Percentiles rank a stretch among this genome's conserved stretches.
These are phyloP conservation scores for Fomitiporia mediterranea DNA, from an alignment of 1,284 basidiomycete species.

Conservation along the genomic window DNA sequence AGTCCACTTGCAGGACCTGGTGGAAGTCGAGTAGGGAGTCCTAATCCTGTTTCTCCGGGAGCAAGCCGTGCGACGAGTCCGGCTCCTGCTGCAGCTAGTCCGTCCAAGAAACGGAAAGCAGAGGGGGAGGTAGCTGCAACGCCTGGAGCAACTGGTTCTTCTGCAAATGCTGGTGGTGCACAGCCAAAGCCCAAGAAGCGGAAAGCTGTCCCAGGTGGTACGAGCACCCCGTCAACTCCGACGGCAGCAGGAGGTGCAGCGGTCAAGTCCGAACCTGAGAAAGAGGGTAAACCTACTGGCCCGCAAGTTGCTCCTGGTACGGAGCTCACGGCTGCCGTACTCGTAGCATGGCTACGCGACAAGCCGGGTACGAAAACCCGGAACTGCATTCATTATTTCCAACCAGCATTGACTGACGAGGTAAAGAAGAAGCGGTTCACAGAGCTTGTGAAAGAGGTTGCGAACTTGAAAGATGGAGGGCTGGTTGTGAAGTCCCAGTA, in stretches of 20 bases:
- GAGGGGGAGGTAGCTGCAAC: slow-evolving; percentile 41
- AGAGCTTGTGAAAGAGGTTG: slow-evolving; percentile 70
- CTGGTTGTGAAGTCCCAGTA: slow-evolving; percentile 42
- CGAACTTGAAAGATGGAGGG: slow-evolving; percentile 59
- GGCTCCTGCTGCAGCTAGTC: slow-evolving; percentile 22
- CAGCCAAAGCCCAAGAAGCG: slow-evolving; percentile 62
- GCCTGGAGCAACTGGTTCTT: slow-evolving; percentile 17
- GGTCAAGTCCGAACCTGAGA: not conserved
- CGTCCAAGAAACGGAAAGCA: slow-evolving; percentile 63
- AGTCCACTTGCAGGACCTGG: slow-evolving; percentile 34
- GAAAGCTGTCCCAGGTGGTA: slow-evolving; percentile 42
- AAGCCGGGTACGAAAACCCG: slow-evolving; percentile 61
- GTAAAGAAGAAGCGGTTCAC: slow-evolving; percentile 70
- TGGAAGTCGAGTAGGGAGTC: slow-evolving; percentile 24
- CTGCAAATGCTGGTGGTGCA: slow-evolving; percentile 28
- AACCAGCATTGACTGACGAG: slow-evolving; percentile 61
- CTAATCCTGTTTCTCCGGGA: slow-evolving; percentile 20
- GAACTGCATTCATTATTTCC: slow-evolving; percentile 75
- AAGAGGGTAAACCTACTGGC: slow-evolving; percentile 23
- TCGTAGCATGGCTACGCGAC: slow-evolving; percentile 68
- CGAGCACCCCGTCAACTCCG: slow-evolving; percentile 7
- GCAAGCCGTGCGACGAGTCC: slow-evolving; percentile 33
- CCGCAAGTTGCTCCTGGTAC: slow-evolving; percentile 28
- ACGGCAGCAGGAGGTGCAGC: not conserved
- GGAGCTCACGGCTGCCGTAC: slow-evolving; percentile 56